These are phyloP conservation scores for Fusarium nisikadoi DNA, from an alignment of 2,329 filamentous ascomycete species.

Conservation along the genomic window DNA sequence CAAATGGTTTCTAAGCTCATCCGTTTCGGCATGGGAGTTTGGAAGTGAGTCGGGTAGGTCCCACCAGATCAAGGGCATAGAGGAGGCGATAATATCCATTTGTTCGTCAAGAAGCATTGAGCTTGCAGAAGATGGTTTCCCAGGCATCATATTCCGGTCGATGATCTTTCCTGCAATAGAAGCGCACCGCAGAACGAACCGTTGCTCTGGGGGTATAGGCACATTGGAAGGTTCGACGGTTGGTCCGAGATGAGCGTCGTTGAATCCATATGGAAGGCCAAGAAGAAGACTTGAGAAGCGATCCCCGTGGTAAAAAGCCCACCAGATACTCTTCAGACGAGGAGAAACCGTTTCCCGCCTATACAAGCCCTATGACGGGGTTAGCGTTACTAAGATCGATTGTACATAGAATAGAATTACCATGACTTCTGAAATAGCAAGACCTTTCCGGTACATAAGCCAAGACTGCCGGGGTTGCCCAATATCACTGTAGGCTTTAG, in stretches of 20 bases:
- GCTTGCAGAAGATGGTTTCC: background rate
- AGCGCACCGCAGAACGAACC: background rate
- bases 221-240: background rate
- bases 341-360: background rate
- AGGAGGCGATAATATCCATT: background rate
- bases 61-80: background rate
- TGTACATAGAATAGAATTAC: rapidly evolving
- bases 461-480: background rate
- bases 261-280: background rate
- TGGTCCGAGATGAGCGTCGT: background rate
- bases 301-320: background rate
- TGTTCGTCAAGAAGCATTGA: background rate
- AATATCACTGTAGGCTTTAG: background rate
- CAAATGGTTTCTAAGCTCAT: background rate
- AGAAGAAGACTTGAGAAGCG: background rate
- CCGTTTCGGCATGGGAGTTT: background rate
- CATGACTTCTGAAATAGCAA: background rate
- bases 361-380: background rate
- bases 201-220: background rate
- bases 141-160: background rate
- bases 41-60: background rate
- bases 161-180: background rate
- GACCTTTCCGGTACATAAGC: background rate
- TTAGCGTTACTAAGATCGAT: rapidly evolving
- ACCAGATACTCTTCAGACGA: background rate